Evolutionary conservation across 2,329 filamentous ascomycete species (phyloP), one percentile per base, ranked within the genome.

Genomic region (Metarhizium humberi): DNA sequence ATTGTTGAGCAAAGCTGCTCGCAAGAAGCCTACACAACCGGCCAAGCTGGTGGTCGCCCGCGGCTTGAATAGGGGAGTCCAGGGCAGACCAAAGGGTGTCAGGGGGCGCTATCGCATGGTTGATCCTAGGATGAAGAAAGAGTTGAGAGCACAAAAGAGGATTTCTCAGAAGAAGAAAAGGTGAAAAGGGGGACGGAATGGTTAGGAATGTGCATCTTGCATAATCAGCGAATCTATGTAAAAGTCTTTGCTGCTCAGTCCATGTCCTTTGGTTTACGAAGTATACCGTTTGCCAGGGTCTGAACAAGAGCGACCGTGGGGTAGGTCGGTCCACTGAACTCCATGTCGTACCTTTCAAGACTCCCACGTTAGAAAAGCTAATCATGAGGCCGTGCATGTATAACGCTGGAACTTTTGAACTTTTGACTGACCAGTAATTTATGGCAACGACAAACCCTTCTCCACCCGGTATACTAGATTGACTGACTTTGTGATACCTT

Each of bases 21-120:
- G 89, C 75, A 92, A 92, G 81, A 95, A 92, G 78, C 88, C 88
- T 30, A 88, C 86, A 73, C 81, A 86, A 61, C 82, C 88, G 57
- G 85, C 95, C 59, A 94, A 88, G 72, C 80, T 99, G 48, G 90
- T 99, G 38, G 92, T 96, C 59, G 94, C 94, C 16, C 84, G 80
- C 58, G 92, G 92, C 58, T 74, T 81, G 52, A 96, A 97, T 71
- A 86, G 85, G 62, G 92, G 90, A 66, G 85, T 95, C 67, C 83
- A 88, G 68, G 92, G 92, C 20, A 79, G 92, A 63, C 94, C 94
- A 3, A 87, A 84, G 70, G 94, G 92, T 57, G 90, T 96, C 29
- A 96, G 96, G 81, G 92, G 92, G 42, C 86, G 90, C 62, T 99
- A 99, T 71, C 95, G 95, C 78, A 95, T 99, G 79, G 92, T 99